Base-by-base conservation (phyloP, 257 asterid genomes). In the Eustoma russellianum region DNA sequence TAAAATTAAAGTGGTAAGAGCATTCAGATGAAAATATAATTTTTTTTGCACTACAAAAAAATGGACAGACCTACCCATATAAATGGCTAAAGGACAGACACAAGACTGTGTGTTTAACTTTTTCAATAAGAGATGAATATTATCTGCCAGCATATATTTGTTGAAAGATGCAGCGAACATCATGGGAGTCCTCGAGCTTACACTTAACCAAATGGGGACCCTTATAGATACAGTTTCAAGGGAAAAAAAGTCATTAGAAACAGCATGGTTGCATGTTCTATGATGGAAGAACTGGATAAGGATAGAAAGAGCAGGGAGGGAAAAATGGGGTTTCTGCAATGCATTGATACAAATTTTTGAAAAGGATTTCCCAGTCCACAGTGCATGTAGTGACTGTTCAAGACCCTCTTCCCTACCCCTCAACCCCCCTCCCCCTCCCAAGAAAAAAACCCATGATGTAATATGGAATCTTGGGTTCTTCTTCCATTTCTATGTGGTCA, bases 401-500 rank as follows among this genome's bases (percentile, higher is more conserved):
- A 33, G n/a, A 18, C 47, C 50, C n/a, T n/a, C n/a, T n/a, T n/a
- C 49, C 56, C 33, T 12, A 0, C 41, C 53, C 53, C 56, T 43
- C 41, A 19, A 2, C 30, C 30, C 30, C 30, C 30, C 30, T 11
- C 17, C 33, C 13, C 60, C 52, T 40, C 14, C n/a, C n/a, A n/a
- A n/a, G n/a, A n/a, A n/a, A n/a, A n/a, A n/a, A n/a, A n/a, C n/a
- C n/a, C 30, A 24, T 24, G 2, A 24, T 24, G 30, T 24, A 24
- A 24, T 24, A 24, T 24, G 54, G 44, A 49, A 60, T 67, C 50
- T 48, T 60, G 63, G 55, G 18, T 51, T 63, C 60, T 68, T 62
- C 59, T 60, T 56, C 65, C 47, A 35, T 53, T 50, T 60, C 61
- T 72, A 66, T 61, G 66, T 66, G 72, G 53, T 41, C 56, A 49